These are phyloP conservation scores for Salix viminalis DNA, from an alignment of 345 rosid genomes.

Conservation along the genomic window DNA sequence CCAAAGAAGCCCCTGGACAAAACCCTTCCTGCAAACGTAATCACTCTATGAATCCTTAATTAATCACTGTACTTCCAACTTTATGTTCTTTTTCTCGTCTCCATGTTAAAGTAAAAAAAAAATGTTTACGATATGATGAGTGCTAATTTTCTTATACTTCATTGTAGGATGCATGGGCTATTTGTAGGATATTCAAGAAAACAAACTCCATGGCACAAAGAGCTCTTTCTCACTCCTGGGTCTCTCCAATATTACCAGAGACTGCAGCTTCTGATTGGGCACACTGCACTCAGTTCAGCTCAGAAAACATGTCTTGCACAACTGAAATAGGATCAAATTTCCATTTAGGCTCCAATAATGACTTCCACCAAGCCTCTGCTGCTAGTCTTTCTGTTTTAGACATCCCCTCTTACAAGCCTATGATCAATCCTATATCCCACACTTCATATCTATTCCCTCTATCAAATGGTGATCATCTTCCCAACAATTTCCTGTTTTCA, in stretches of 20 bases:
- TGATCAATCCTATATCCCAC: slow-evolving; percentile 11
- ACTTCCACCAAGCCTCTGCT: slow-evolving; percentile 27
- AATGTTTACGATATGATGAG: background rate
- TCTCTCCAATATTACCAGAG: slow-evolving; percentile 29
- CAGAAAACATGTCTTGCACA: slow-evolving; percentile 48
- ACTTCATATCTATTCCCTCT: slow-evolving; percentile 25
- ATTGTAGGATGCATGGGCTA: slow-evolving; percentile 88
- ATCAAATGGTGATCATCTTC: slow-evolving; percentile 29
- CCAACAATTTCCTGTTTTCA: slow-evolving; percentile 36
- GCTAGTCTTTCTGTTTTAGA: slow-evolving; percentile 29
- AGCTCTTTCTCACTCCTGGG: slow-evolving; percentile 58
- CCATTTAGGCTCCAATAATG: slow-evolving; percentile 26
- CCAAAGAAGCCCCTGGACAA: slow-evolving; percentile 53
- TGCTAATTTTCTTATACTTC: background rate
- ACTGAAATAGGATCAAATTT: slow-evolving; percentile 42
- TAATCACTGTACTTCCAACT: background rate
- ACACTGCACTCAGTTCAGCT: slow-evolving; percentile 31
- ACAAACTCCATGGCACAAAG: slow-evolving; percentile 65
- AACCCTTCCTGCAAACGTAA: slow-evolving; percentile 64
- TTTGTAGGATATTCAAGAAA: slow-evolving; percentile 93
- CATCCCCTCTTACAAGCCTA: slow-evolving; percentile 25
- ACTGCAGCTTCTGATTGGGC: slow-evolving; percentile 23
- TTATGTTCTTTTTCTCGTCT: background rate
- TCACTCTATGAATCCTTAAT: background rate
- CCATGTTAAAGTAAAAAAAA: too few relatives aligned